These are phyloP conservation scores for Arachis stenosperma DNA, from an alignment of 306 rosid genomes.

Conservation along the genomic window DNA sequence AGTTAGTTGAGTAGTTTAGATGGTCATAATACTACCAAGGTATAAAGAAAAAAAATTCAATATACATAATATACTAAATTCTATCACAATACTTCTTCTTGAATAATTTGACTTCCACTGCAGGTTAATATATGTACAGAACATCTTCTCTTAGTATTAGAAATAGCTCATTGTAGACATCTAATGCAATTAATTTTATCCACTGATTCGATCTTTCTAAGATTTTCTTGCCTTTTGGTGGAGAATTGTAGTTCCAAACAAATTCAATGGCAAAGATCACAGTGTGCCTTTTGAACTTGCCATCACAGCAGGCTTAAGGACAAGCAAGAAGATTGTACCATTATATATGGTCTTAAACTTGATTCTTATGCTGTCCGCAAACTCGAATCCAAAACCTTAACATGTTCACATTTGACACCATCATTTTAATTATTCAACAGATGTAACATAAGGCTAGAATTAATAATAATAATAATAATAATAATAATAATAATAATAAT, in stretches of 20 bases:
- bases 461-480: too few species aligned
- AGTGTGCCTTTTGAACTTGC: conserved; percentile 4
- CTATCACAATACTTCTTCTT: too few species aligned
- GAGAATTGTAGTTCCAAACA: conserved; percentile 13
- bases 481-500: too few species aligned
- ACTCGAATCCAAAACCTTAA: conserved; percentile 9
- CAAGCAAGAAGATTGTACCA: conserved; percentile 50
- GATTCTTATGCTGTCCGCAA: conserved; percentile 11
- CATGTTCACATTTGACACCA: neutral
- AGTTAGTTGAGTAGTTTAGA: too few species aligned
- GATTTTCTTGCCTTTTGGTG: conserved; percentile 27
- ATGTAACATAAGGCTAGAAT: neutral
- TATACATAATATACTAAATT: too few species aligned
- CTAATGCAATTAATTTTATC: too few species aligned
- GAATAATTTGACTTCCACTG: too few species aligned
- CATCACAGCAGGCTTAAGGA: conserved; percentile 44
- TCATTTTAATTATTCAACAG: neutral
- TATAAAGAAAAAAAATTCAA: too few species aligned
- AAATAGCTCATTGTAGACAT: too few species aligned
- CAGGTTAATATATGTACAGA: too few species aligned
- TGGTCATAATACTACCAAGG: too few species aligned
- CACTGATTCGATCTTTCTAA: conserved; percentile 29
- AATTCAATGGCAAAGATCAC: conserved; percentile 8
- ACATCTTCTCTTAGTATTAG: too few species aligned
- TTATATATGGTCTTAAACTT: conserved; percentile 37